Evolutionary conservation across 2,329 filamentous ascomycete species (phyloP).

Genomic region (Arthroderma sp.): DNA sequence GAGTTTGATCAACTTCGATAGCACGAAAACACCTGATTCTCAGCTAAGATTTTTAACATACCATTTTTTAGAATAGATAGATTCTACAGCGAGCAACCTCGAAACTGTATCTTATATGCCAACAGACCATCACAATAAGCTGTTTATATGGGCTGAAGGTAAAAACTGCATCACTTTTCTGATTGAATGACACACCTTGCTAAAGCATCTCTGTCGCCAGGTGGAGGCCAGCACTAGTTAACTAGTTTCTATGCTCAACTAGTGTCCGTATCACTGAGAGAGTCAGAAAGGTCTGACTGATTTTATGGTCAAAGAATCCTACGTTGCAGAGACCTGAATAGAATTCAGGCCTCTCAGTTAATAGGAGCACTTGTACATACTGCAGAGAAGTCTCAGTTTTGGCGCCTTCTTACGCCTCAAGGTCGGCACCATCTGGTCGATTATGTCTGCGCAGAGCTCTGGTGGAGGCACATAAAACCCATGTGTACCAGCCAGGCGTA

Average conservation of each 20-base stretch:
- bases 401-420: background rate
- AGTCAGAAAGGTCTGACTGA: background rate
- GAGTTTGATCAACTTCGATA: background rate
- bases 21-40: too few relatives aligned
- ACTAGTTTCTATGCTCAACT: too few relatives aligned
- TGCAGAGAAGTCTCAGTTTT: background rate
- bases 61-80: too few relatives aligned
- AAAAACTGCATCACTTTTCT: background rate
- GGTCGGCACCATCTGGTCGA: background rate
- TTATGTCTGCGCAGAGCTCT: background rate
- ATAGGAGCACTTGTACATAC: background rate
- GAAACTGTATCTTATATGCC: background rate
- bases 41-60: too few relatives aligned
- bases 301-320: background rate
- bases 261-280: background rate
- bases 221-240: background rate
- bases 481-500: background rate
- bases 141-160: background rate
- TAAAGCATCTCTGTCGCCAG: background rate
- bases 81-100: too few relatives aligned
- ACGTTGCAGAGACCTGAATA: too few relatives aligned
- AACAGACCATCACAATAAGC: background rate
- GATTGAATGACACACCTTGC: background rate
- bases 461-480: background rate
- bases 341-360: too few relatives aligned